Evolutionary conservation across 2,329 filamentous ascomycete genomes (phyloP).

Genomic region (Arthrobotrys conoides): DNA sequence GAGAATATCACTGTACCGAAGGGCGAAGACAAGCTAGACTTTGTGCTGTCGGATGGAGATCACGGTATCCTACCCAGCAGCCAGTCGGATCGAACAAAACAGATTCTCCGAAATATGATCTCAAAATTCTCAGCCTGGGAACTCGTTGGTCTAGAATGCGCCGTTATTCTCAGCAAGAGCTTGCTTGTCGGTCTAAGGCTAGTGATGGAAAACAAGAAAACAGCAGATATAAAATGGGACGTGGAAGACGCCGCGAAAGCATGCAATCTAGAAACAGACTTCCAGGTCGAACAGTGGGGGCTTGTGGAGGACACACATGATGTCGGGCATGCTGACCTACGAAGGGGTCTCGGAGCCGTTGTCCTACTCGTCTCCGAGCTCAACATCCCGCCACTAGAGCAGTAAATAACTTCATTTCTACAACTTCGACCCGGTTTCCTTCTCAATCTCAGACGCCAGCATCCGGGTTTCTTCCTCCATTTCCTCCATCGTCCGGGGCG

Average conservation of each 20-base stretch:
- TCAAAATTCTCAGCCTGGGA: conserved; percentile 80
- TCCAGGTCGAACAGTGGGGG: conserved; percentile 92
- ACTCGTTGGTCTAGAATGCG: conserved; percentile 87
- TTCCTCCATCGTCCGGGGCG: conserved; percentile 77
- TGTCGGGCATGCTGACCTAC: conserved; percentile 90
- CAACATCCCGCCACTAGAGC: conserved; percentile 63
- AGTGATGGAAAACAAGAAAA: conserved; percentile 85
- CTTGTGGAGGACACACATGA: conserved; percentile 99
- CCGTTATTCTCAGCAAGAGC: conserved; percentile 87
- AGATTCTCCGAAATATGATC: conserved; percentile 84
- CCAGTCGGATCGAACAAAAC: conserved; percentile 81
- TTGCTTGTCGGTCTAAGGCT: conserved; percentile 82
- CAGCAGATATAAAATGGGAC: conserved; percentile 73
- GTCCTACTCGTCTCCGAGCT: conserved; percentile 81
- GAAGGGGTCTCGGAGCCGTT: conserved; percentile 88
- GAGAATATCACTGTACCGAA: conserved; percentile 86
- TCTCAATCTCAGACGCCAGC: conserved; percentile 72
- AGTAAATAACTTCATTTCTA: conserved; percentile 6
- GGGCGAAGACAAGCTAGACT: conserved; percentile 71
- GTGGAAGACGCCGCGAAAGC: conserved; percentile 85
- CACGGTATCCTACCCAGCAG: conserved; percentile 78
- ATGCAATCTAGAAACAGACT: conserved; percentile 85
- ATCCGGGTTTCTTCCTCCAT: conserved; percentile 84
- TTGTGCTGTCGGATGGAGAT: conserved; percentile 82
- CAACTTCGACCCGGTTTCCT: conserved; percentile 58